A percentile compares a stretch with the other conserved stretches of the same genome.
Conservation (phyloP, 768 basidiomycete species). For the Tephrocybe sp. region DNA sequence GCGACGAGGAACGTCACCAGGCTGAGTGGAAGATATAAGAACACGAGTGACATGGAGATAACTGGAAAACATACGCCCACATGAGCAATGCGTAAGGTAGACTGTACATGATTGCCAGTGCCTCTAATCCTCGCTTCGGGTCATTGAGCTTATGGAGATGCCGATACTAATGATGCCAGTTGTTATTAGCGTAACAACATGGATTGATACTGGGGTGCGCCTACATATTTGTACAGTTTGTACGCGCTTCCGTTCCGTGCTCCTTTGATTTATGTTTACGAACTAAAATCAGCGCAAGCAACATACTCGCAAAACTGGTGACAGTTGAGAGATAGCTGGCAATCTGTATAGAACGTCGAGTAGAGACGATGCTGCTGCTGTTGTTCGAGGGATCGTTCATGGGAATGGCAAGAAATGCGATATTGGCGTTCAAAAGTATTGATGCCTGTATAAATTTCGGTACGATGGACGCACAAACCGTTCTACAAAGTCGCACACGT, state of each 20-base stretch:
- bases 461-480: no score
- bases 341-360: slow-evolving; percentile 31
- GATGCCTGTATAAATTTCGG: no score
- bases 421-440: no score
- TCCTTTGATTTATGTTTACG: no score
- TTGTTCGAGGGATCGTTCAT: slow-evolving; percentile 37
- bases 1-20: slow-evolving; percentile 26
- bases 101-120: slow-evolving; percentile 7
- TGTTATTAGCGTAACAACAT: not conserved
- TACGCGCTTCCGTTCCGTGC: no score
- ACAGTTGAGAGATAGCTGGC: no score
- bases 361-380: slow-evolving; percentile 6
- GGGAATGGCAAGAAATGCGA: slow-evolving; percentile 46
- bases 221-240: no score
- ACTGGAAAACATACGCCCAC: slow-evolving; percentile 21
- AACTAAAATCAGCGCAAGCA: no score
- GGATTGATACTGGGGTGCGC: no score
- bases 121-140: slow-evolving; percentile 3
- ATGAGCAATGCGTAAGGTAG: slow-evolving; percentile 8
- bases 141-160: slow-evolving; percentile 8
- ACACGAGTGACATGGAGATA: not conserved
- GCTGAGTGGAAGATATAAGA: slow-evolving; percentile 6
- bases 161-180: not conserved
- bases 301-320: slow-evolving; percentile 1
- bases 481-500: no score